Evolutionary conservation across 768 basidiomycete genomes (phyloP).

Genomic region (Phaffia australis): DNA sequence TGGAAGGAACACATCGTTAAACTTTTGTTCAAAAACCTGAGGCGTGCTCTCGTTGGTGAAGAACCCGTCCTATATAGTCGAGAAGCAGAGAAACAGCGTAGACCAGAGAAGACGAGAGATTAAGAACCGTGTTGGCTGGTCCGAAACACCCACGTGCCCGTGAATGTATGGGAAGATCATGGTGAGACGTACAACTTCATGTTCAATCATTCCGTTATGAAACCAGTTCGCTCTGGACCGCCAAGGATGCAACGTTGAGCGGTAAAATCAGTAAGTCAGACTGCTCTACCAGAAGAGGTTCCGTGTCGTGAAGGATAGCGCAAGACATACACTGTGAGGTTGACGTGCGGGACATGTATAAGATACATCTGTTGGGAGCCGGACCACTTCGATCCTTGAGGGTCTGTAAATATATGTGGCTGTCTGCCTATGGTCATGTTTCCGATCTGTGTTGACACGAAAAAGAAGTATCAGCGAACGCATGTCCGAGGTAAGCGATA

Average conservation of each 20-base stretch:
- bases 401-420: too few relatives aligned
- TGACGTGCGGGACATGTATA: not conserved
- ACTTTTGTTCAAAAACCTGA: conserved; percentile 15
- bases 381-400: too few relatives aligned
- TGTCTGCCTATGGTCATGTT: not conserved
- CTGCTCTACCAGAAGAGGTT: too few relatives aligned
- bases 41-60: not conserved
- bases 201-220: conserved; percentile 4
- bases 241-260: not conserved
- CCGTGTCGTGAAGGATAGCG: not conserved
- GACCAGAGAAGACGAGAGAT: too few relatives aligned
- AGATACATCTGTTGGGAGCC: too few relatives aligned
- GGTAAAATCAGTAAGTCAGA: too few relatives aligned
- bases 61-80: not conserved
- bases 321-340: conserved; percentile 1
- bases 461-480: not conserved
- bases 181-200: not conserved
- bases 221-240: not conserved
- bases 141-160: too few relatives aligned
- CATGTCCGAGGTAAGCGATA: not conserved
- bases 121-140: too few relatives aligned
- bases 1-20: conserved; percentile 11
- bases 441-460: conserved; percentile 3
- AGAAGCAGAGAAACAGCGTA: too few relatives aligned
- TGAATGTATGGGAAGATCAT: not conserved